Base-by-base conservation (phyloP, 1,284 basidiomycete species). In the Vanrija sp. region DNA sequence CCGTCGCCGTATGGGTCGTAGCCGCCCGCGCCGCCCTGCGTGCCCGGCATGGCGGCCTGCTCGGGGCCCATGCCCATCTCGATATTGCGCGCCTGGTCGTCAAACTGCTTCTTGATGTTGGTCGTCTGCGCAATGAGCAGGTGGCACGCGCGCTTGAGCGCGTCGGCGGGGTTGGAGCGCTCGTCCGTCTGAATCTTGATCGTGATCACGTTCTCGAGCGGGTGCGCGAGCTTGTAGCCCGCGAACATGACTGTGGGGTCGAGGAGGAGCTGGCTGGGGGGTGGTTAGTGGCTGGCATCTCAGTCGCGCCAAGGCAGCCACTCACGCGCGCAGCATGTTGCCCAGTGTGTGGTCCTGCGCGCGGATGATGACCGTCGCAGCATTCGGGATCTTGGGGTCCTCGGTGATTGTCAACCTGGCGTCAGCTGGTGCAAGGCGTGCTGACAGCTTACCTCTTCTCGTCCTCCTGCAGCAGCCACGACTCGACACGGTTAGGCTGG, bases 291-390 rank as follows among this genome's bases (percentile, higher is more conserved):
- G 43, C 29, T 8, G 21, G 19, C 5, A 23, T 2, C 34, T 34
- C 34, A 3, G 12, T 34, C 9, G 12, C 12, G 12, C n/a, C n/a
- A n/a, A 5, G 12, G 3, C 7, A 34, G 47, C 42, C 38, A 85
- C 89, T 73, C 73, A 95, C 91, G 90, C 85, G 67, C 96, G 85
- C 18, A 98, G 81, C 89, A 98, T 91, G 78, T 96, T 96, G 6
- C 87, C 95, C 9, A 98, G 79, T 0, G 96, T 98, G 71, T 98
- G 96, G 72, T 98, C 96, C 74, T 98, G 93, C 79, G 97, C 97
- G 63, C 92, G 83, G 65, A 98, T 82, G 66, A 90, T 89, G 63
- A 98, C 84, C 0, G 93, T 96, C 15, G 93, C 93, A 0, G 95
- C 93, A 70, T 98, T 97, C 1, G 94, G 92, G 57, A 98, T 90